These are phyloP conservation scores for Porcisia deanei DNA, from an alignment of 208 protist genomes.

Conservation along the genomic window DNA sequence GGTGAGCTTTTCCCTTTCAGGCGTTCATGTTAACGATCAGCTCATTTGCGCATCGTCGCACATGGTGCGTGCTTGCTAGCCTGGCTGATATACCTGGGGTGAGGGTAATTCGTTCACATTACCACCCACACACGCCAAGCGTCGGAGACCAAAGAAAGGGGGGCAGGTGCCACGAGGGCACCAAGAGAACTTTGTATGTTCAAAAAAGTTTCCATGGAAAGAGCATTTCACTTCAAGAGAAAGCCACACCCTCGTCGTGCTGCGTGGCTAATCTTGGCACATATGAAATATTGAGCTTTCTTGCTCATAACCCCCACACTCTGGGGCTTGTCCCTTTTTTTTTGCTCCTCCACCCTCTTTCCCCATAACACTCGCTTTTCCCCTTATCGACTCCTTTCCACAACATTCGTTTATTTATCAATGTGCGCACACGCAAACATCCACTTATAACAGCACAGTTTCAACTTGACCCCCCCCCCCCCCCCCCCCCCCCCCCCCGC, in stretches of 20 bases:
- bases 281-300: not conserved
- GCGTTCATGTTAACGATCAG: not conserved
- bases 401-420: not conserved
- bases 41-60: not conserved
- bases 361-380: not conserved
- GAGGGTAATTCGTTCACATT: not conserved
- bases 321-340: not conserved
- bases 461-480: no score
- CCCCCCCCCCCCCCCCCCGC: no score
- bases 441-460: not conserved
- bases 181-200: not conserved
- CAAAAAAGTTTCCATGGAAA: not conserved
- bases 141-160: not conserved
- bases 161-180: not conserved
- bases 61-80: not conserved
- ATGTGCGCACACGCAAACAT: not conserved
- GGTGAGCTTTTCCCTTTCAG: slow-evolving; percentile 6
- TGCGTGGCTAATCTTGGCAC: not conserved
- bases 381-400: no score
- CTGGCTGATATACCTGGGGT: not conserved
- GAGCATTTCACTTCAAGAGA: not conserved
- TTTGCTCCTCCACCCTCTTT: not conserved
- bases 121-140: not conserved
- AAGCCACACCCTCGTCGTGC: not conserved
- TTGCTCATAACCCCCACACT: not conserved